These are phyloP conservation scores for Zychaea mexicana DNA, from an alignment of 371 early-diverging fungal species.

Conservation along the genomic window DNA sequence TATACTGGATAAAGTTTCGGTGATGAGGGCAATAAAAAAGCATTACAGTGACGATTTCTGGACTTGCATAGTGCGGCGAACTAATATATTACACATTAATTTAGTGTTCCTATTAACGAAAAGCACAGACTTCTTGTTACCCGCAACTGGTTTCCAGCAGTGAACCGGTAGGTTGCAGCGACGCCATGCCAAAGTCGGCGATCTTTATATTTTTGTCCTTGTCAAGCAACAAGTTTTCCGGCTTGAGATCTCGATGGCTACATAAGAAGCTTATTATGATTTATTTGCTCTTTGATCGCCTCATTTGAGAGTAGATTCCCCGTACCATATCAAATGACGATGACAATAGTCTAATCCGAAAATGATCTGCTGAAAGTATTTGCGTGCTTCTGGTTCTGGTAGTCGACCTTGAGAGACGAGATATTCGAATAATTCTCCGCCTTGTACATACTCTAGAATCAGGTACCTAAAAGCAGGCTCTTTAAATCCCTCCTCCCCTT, in stretches of 20 bases:
- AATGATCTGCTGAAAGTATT: conserved; percentile 95
- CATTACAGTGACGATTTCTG: conserved; percentile 83
- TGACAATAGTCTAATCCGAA: conserved; percentile 95
- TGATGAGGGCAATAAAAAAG: neutral
- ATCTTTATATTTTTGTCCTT: conserved; percentile 73
- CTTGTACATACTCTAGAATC: conserved; percentile 96
- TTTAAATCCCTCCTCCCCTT: too few species aligned
- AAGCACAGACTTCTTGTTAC: too few species aligned
- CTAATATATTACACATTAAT: too few species aligned
- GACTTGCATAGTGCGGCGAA: conserved; percentile 92
- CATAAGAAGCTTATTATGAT: neutral
- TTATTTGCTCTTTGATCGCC: too few species aligned
- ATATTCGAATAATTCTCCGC: conserved; percentile 96
- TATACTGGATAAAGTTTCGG: neutral
- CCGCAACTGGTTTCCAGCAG: conserved; percentile 85
- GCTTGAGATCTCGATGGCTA: conserved; percentile 97
- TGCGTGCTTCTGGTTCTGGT: conserved; percentile 84
- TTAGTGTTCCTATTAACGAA: too few species aligned
- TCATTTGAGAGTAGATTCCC: too few species aligned
- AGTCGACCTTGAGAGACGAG: conserved; percentile 89
- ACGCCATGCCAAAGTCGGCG: conserved; percentile 90
- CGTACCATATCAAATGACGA: conserved; percentile 84
- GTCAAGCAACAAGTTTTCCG: conserved; percentile 94
- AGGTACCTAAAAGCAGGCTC: conserved; percentile 64
- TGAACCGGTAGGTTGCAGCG: conserved; percentile 68